Percentiles rank a stretch among this genome's conserved stretches.
Conservation (phyloP, 2,329 filamentous ascomycete genomes). For the Penicillium nordicum region DNA sequence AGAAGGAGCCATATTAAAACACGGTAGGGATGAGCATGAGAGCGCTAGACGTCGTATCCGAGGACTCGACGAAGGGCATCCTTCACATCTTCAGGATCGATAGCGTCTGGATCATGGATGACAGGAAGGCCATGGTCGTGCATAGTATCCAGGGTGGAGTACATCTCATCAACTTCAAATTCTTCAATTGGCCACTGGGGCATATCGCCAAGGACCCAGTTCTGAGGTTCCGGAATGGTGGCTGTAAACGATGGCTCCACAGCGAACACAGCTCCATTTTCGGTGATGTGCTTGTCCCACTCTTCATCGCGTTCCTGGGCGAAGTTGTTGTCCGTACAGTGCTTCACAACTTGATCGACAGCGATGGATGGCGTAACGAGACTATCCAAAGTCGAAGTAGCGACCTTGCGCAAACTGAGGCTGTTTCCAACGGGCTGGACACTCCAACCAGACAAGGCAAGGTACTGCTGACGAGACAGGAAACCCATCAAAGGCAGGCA, state of each 20-base stretch:
- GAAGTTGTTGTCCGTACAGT: background rate
- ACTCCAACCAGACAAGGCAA: background rate
- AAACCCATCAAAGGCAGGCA: background rate
- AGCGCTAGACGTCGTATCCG: background rate
- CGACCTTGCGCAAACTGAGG: background rate
- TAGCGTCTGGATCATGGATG: background rate
- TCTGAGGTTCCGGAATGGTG: background rate
- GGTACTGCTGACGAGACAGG: background rate
- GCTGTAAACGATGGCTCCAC: background rate
- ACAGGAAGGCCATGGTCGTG: background rate
- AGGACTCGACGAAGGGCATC: background rate
- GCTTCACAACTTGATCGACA: background rate
- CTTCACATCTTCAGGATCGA: too few species aligned
- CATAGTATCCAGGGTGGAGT: background rate
- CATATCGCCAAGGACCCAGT: background rate
- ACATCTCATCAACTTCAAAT: slow-evolving; percentile 44
- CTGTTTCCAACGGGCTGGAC: background rate
- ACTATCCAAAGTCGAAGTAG: background rate
- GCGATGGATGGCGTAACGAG: background rate
- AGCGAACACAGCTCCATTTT: background rate
- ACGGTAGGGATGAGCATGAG: background rate
- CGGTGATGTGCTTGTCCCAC: background rate
- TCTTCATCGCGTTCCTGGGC: background rate
- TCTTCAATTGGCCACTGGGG: slow-evolving; percentile 1
- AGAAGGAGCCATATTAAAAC: background rate